A percentile compares a stretch with the other conserved stretches of the same genome.
Evolutionary conservation across 208 protist genomes (phyloP).

Genomic region (Leishmania amazonensis): DNA sequence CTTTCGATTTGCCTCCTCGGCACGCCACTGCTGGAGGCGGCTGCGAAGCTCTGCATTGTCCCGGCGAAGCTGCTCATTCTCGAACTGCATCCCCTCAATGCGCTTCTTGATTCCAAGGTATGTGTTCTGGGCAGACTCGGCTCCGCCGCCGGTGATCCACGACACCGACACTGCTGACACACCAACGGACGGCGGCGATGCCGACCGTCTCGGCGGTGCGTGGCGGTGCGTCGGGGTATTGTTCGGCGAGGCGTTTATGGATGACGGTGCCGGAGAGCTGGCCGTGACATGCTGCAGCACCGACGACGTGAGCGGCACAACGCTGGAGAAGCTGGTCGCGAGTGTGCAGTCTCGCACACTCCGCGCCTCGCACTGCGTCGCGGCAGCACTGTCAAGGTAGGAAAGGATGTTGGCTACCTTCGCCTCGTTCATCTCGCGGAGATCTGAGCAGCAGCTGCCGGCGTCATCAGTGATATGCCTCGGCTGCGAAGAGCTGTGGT

Average conservation of each 20-base stretch:
- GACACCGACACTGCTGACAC: constrained; percentile 8
- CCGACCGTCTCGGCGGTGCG: not conserved
- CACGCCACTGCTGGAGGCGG: constrained; percentile 42
- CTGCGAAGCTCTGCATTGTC: constrained; percentile 71
- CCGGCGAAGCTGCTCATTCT: constrained; percentile 67
- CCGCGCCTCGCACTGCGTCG: not conserved
- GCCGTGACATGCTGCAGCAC: constrained; percentile 38
- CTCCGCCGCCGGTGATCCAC: constrained; percentile 24
- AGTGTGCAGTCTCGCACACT: constrained; percentile 15
- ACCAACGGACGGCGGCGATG: not conserved
- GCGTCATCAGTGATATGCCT: not conserved
- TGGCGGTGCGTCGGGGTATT: not conserved
- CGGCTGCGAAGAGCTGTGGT: constrained; percentile 7
- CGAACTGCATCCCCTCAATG: constrained; percentile 75
- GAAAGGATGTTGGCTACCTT: constrained; percentile 87
- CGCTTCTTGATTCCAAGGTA: constrained; percentile 86
- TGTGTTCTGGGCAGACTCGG: constrained; percentile 52
- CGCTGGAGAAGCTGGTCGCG: constrained; percentile 21
- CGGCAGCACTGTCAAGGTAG: constrained; percentile 57
- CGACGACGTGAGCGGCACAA: constrained; percentile 36
- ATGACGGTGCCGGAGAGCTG: constrained; percentile 22
- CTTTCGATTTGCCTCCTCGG: constrained; percentile 41
- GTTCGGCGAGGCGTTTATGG: constrained; percentile 3
- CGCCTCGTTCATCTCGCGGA: constrained; percentile 89
- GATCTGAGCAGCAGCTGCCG: constrained; percentile 67